phyloP scores from a whole-genome alignment of 805 yeast genomes.

The Ogataea methylovora region DNA sequence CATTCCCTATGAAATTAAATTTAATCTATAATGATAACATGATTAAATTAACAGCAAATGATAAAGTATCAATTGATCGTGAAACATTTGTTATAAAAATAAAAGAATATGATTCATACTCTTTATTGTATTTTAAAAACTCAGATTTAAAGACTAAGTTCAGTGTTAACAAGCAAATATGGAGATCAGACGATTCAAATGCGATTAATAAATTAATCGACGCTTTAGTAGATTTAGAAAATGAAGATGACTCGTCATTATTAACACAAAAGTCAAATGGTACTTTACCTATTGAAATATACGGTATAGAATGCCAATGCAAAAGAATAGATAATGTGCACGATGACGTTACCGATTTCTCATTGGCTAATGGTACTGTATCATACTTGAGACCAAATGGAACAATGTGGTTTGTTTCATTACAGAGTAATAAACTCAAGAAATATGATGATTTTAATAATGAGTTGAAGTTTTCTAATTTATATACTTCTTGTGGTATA shows the following conservation, averaged over 20 bases:
- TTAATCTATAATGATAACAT: background rate
- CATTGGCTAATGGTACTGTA: conserved; percentile 5
- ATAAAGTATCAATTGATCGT: conserved; percentile 1
- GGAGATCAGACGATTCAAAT: too few species aligned
- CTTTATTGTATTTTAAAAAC: background rate
- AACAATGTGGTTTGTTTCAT: conserved; percentile 6
- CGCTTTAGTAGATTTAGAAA: too few species aligned
- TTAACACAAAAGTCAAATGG: too few species aligned
- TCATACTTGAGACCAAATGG: conserved; percentile 5
- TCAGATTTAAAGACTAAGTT: background rate
- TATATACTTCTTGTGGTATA: conserved; percentile 9
- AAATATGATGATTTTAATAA: background rate
- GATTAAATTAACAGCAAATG: background rate
- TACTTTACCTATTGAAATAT: too few species aligned
- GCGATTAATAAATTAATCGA: too few species aligned
- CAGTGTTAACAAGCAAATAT: background rate
- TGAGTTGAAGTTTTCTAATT: background rate
- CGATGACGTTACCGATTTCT: conserved; percentile 4
- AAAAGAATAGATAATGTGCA: conserved; percentile 6
- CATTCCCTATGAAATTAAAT: background rate
- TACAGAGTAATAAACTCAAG: conserved; percentile 4
- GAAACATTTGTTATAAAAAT: conserved; percentile 2
- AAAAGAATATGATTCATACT: background rate
- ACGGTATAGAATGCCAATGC: background rate
- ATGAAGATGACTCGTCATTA: too few species aligned